Base-by-base conservation (phyloP, 768 basidiomycete genomes). In the Phlebiopsis gigantea region DNA sequence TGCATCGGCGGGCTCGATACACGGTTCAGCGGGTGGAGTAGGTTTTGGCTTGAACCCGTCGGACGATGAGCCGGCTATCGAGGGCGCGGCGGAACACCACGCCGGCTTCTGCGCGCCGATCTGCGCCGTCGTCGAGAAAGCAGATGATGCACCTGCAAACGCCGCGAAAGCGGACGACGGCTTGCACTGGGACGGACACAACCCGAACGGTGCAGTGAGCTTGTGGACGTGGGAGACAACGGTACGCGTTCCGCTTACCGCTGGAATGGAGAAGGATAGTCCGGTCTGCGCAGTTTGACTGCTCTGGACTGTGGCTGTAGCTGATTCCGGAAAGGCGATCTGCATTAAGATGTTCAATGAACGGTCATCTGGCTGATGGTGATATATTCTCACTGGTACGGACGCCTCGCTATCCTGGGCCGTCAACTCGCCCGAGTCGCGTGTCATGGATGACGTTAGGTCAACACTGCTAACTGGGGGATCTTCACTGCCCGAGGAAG, bases 91-190 rank as follows among this genome's bases (percentile, higher is more conserved):
- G n/a, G n/a, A n/a, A n/a, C n/a, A n/a, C n/a, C 34, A 54, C 55
- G 51, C 26, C 22, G n/a, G n/a, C n/a, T 44, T 28, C 15, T 21
- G 43, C 26, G 49, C 29, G 12, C 52, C n/a, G 19, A 46, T 21
- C 10, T 53, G 50, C n/a, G 60, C 58, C 7, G 65, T 60, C 1
- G 51, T 4, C 22, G 53, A 15, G 45, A 66, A 68, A 14, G 60
- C 58, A 7, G 65, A 61, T 1, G 51, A 7, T 19, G 53, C 17
- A 41, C 63, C 60, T 12, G 61, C 62, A 34, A 68, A 68, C 17
- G 63, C 63, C 1, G 59, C 14, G 45, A 68, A 68, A 0, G 65
- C 67, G 15, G 58, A 34, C 3, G 65, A 66, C 15, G 65, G 63
- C 46, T 63, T 65, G 46, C 41, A 55, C 56, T 56, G 44, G n/a